Evolutionary conservation across 2,329 filamentous ascomycete genomes (phyloP).

Genomic region (Alternaria alternata): DNA sequence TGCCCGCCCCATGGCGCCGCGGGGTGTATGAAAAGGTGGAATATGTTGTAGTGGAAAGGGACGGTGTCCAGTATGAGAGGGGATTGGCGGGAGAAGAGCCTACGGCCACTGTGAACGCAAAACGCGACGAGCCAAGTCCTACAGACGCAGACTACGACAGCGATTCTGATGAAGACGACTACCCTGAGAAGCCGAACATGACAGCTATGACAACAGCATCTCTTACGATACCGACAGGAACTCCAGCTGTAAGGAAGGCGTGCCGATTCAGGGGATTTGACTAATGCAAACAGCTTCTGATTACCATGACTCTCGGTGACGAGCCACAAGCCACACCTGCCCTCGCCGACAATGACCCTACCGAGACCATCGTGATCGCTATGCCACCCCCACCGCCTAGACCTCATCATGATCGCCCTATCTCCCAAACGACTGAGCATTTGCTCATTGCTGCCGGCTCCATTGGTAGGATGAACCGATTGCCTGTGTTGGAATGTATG

Average conservation of each 20-base stretch:
- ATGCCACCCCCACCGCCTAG: constrained; percentile 21
- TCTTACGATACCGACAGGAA: constrained; percentile 13
- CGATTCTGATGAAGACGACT: constrained; percentile 26
- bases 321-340: constrained; percentile 26
- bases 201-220: constrained; percentile 1
- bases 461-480: constrained; percentile 38
- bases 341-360: constrained; percentile 33
- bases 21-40: constrained; percentile 33
- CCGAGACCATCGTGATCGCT: constrained; percentile 37
- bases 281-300: constrained; percentile 35
- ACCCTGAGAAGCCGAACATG: constrained; percentile 5
- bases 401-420: constrained; percentile 25
- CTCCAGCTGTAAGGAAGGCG: constrained; percentile 32
- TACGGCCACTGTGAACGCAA: constrained; percentile 28
- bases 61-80: constrained; percentile 23
- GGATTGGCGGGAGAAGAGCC: constrained; percentile 22
- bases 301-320: constrained; percentile 32
- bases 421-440: constrained; percentile 51
- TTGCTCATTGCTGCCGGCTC: constrained; percentile 52
- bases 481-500: background rate
- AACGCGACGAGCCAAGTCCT: constrained; percentile 21
- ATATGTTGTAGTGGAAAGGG: constrained; percentile 41
- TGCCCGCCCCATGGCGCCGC: constrained; percentile 39
- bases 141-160: constrained; percentile 18
- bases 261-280: background rate